Evolutionary conservation across 164 flowering plant genomes (phyloP), one percentile per base, ranked within the genome.

Genomic region (Annona squamosa): DNA sequence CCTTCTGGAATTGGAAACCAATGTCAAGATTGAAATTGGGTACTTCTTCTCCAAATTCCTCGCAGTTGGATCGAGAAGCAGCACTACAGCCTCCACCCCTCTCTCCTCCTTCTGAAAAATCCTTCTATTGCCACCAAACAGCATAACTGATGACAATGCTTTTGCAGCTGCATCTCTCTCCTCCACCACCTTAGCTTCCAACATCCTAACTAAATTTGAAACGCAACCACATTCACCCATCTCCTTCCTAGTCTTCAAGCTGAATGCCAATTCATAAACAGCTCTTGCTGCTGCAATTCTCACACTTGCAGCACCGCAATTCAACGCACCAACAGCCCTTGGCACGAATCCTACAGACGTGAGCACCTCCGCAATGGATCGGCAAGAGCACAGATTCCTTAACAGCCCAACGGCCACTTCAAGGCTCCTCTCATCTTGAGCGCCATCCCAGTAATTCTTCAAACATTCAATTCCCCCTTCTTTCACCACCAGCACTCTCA

Each of bases 361-460:
- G 45, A 95, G 79, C 48, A 72, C 80, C 42, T 89, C 91, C 2
- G 83, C 89, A 44, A 87, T 75, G 1, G 78, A 76, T 1, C 77
- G 81, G 71, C 80, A 86, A 6, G 86, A 81, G 26, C 86, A 85
- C 72, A 95, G 77, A 46, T 77, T 82, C 75, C 84, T 77, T 37
- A 91, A 63, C 74, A 90, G 81, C 45, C 82, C 86, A 19, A 90
- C 80, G 1, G 90, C 91, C 3, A 83, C 87, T 70, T 90, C 92
- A 37, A 89, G 86, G 65, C 84, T 77, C 77, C 73, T 77, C 18
- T 52, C 79, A 0, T 77, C n/a, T 0, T 84, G 57, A 48, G 79
- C 81, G 1, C 89, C 85, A 69, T 91, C 96, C 96, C 94, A 92
- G 78, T 80, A 91, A 78, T 77, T 88, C 81, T 81, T 90, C 82